These are phyloP conservation scores for Sporormia fimetaria DNA, from an alignment of 495 filamentous ascomycete species.

Conservation along the genomic window DNA sequence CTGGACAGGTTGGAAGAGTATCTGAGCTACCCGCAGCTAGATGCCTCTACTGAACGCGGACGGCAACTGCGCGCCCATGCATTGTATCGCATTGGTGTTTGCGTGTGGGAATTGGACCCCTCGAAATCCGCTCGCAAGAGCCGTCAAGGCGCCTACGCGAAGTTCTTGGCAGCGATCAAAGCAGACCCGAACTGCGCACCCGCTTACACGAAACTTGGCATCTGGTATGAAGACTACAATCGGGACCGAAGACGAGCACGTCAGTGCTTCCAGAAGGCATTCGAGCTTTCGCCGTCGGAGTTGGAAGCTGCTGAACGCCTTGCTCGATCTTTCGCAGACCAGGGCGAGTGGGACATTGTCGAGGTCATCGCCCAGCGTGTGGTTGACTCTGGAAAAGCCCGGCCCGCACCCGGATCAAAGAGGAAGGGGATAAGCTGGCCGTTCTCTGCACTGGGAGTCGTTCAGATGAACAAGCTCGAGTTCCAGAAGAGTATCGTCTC, in stretches of 20 bases:
- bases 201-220: constrained; percentile 83
- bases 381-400: constrained; percentile 81
- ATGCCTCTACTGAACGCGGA: constrained; percentile 42
- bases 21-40: constrained; percentile 43
- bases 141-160: constrained; percentile 65
- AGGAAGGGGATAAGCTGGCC: constrained; percentile 92
- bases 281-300: constrained; percentile 83
- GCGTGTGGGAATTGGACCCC: constrained; percentile 72
- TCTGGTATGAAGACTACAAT: constrained; percentile 88
- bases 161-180: constrained; percentile 74
- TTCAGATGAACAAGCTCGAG: constrained; percentile 89
- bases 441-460: constrained; percentile 89
- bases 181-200: constrained; percentile 83
- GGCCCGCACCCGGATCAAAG: constrained; percentile 81
- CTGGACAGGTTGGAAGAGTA: constrained; percentile 57
- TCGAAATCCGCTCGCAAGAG: constrained; percentile 61
- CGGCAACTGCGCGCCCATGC: constrained; percentile 70
- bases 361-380: constrained; percentile 85
- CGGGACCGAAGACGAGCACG: constrained; percentile 74
- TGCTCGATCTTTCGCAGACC: constrained; percentile 71
- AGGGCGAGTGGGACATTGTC: constrained; percentile 90
- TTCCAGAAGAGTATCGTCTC: constrained; percentile 77
- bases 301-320: constrained; percentile 80
- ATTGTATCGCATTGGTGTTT: constrained; percentile 77
- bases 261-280: constrained; percentile 91